phyloP scores from a whole-genome alignment of 208 protist species.

The Balamuthia mandrillaris region DNA sequence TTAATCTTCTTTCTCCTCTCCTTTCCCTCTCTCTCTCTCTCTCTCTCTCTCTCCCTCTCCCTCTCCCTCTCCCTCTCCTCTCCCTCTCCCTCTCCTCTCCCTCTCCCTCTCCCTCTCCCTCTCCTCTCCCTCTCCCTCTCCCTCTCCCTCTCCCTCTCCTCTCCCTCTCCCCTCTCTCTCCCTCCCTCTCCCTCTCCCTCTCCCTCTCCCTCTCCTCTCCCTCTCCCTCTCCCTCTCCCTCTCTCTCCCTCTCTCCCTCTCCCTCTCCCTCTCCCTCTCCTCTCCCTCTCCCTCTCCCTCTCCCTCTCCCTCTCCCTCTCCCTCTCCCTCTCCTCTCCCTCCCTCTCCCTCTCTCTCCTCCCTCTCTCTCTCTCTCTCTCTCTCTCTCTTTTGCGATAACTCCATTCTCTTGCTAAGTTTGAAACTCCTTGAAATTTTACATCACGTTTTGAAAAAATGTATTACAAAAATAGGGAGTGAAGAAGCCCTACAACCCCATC shows the following conservation, averaged over 20 bases:
- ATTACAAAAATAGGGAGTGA: constrained; percentile 60
- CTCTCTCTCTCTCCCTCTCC: background rate
- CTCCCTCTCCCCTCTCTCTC: background rate
- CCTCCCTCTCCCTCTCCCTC: background rate
- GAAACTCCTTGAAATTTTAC: too few species aligned
- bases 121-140: background rate
- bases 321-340: background rate
- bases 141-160: background rate
- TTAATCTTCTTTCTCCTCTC: background rate
- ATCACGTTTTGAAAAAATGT: too few species aligned
- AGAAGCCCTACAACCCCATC: constrained; percentile 87
- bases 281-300: background rate
- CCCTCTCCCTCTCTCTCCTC: background rate
- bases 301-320: background rate
- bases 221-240: background rate
- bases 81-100: background rate
- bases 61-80: background rate
- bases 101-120: background rate
- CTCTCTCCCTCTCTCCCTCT: background rate
- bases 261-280: background rate
- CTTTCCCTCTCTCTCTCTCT: background rate
- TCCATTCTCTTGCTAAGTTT: too few species aligned
- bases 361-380: constrained; percentile 11
- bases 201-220: constrained; percentile 13
- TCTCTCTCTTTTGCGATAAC: constrained; percentile 37